Conservation (phyloP, 2,329 filamentous ascomycete species). For the Scleromitrula shiraiana region DNA sequence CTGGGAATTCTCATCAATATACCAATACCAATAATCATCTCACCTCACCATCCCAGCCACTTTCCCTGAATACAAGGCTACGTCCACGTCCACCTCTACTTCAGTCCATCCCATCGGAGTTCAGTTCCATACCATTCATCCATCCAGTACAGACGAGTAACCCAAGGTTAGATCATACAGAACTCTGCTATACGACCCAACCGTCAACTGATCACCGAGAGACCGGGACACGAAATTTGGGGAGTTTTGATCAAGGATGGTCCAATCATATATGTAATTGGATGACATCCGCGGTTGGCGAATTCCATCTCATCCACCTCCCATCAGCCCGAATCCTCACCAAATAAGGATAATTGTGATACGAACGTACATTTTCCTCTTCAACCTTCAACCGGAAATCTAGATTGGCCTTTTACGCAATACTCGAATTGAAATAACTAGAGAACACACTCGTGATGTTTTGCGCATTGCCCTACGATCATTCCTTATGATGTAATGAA, state of each 20-base stretch:
- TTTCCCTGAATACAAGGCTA: neutral
- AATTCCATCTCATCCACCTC: constrained; percentile 2
- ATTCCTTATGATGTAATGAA: constrained; percentile 25
- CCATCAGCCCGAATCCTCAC: neutral
- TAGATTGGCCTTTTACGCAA: neutral
- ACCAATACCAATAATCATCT: neutral
- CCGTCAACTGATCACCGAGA: neutral
- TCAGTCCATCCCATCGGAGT: no score
- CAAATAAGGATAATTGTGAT: neutral
- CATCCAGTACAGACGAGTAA: neutral
- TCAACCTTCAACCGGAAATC: neutral
- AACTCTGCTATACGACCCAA: no score
- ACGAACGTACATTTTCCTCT: neutral
- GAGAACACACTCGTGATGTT: constrained; percentile 12
- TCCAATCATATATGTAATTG: constrained; percentile 1
- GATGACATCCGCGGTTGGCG: constrained; percentile 7
- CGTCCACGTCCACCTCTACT: neutral
- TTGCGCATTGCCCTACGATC: constrained; percentile 16
- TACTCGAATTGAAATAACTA: neutral
- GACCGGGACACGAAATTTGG: neutral
- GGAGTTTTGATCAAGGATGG: neutral
- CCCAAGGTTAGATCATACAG: neutral
- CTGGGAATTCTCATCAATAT: no score
- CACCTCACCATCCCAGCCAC: neutral
- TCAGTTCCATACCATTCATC: neutral